These are phyloP conservation scores for Amaranthus hypochondriacus DNA, from an alignment of 148 eudicot genomes.

Conservation along the genomic window DNA sequence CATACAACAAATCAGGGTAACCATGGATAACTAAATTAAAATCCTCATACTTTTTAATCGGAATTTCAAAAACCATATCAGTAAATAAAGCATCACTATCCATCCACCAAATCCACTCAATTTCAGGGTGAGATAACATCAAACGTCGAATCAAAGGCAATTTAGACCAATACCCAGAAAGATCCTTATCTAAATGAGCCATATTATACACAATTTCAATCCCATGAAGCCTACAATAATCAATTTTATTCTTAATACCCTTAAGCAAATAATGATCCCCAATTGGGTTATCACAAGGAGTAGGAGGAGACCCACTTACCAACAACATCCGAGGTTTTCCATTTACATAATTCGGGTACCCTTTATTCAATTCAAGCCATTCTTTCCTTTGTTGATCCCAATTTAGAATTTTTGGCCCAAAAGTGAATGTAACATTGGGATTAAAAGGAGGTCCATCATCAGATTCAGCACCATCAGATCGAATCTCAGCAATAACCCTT, in stretches of 20 bases:
- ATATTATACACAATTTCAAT: constrained; percentile 71
- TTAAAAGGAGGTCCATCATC: constrained; percentile 28
- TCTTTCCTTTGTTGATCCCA: constrained; percentile 53
- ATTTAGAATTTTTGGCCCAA: constrained; percentile 52
- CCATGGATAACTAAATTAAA: constrained; percentile 74
- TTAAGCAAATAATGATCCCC: constrained; percentile 82
- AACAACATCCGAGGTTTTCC: constrained; percentile 51
- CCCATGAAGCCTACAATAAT: constrained; percentile 75
- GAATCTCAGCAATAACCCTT: constrained; percentile 45
- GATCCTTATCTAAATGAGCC: constrained; percentile 71
- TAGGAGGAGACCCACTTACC: constrained; percentile 71
- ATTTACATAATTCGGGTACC: constrained; percentile 34
- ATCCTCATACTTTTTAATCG: constrained; percentile 40
- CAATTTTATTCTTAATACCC: constrained; percentile 74
- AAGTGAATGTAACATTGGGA: constrained; percentile 39
- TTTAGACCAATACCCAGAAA: constrained; percentile 81
- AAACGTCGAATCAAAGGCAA: constrained; percentile 60
- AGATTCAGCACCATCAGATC: constrained; percentile 34
- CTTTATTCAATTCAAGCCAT: constrained; percentile 41
- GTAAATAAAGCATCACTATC: constrained; percentile 93
- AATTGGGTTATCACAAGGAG: constrained; percentile 76
- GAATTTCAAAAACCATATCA: constrained; percentile 78
- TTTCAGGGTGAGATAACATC: constrained; percentile 78
- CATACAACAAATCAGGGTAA: constrained; percentile 63
- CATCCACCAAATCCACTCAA: constrained; percentile 90